Evolutionary conservation across 345 rosid genomes (phyloP).

Genomic region (Lepidium sativum): DNA sequence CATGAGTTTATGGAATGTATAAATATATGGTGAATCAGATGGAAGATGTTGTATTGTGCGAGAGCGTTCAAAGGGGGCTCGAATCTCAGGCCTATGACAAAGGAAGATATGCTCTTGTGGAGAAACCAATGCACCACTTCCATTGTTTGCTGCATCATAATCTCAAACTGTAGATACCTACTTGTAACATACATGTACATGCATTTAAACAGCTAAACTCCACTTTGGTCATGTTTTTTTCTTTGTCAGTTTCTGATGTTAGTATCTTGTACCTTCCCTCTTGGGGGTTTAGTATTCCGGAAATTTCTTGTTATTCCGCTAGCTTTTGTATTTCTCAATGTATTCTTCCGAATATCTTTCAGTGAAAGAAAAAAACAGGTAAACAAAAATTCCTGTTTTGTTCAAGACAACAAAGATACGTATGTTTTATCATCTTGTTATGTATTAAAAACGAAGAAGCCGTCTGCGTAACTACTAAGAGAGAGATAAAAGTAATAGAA

Average conservation of each 20-base stretch:
- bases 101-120: slow-evolving; percentile 76
- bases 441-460: not conserved
- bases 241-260: too few species aligned
- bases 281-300: too few species aligned
- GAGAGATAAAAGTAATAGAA: not conserved
- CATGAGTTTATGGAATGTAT: slow-evolving; percentile 23
- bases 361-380: too few species aligned
- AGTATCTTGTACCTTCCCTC: too few species aligned
- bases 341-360: too few species aligned
- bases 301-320: too few species aligned
- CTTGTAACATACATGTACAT: not conserved
- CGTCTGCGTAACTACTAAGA: not conserved
- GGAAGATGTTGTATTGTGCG: slow-evolving; percentile 66
- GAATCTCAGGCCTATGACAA: slow-evolving; percentile 57
- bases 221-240: too few species aligned
- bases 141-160: slow-evolving; percentile 45
- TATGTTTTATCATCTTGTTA: not conserved
- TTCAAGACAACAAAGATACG: not conserved
- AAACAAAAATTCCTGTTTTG: too few species aligned
- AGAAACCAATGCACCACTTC: slow-evolving; percentile 71
- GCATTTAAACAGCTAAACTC: not conserved
- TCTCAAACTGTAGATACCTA: slow-evolving; percentile 17
- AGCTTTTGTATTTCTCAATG: too few species aligned
- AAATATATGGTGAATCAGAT: slow-evolving; percentile 40
- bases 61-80: slow-evolving; percentile 71